These are phyloP conservation scores for Candida sonorensis DNA, from an alignment of 805 yeast species.

Conservation along the genomic window DNA sequence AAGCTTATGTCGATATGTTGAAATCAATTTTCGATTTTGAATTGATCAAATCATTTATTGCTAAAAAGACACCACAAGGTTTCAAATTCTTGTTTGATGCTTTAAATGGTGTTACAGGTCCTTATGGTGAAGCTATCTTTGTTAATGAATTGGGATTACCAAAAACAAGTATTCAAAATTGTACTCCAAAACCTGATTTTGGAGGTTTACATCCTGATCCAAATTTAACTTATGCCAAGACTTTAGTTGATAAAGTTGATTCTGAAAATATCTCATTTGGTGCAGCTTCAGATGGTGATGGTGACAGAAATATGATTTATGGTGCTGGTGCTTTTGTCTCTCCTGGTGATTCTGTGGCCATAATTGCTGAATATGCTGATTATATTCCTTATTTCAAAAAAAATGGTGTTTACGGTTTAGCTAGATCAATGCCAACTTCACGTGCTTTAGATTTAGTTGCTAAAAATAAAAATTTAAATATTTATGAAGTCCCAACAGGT, in stretches of 20 bases:
- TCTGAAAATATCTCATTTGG: conserved; percentile 79
- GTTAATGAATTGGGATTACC: conserved; percentile 80
- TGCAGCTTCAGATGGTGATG: conserved; percentile 99
- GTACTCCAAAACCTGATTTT: conserved; percentile 75
- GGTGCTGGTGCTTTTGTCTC: conserved; percentile 93
- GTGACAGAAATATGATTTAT: conserved; percentile 97
- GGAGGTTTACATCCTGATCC: conserved; percentile 99
- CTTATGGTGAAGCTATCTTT: conserved; percentile 83
- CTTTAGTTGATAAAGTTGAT: conserved; percentile 85
- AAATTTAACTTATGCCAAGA: conserved; percentile 85
- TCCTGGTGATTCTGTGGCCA: conserved; percentile 98
- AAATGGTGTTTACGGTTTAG: conserved; percentile 85
- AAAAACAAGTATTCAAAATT: conserved; percentile 66
- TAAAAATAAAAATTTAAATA: conserved; percentile 57
- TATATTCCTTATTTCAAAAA: conserved; percentile 85
- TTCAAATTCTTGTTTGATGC: conserved; percentile 84
- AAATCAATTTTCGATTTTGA: conserved; percentile 84
- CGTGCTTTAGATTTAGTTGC: conserved; percentile 93
- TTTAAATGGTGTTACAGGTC: conserved; percentile 94
- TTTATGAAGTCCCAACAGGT: conserved; percentile 97
- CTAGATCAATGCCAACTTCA: conserved; percentile 96
- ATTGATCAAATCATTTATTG: conserved; percentile 66
- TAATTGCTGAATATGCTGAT: conserved; percentile 88
- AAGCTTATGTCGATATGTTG: conserved; percentile 70
- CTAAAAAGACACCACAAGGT: conserved; percentile 39